Evolutionary conservation across 352 stramenopile species (phyloP).

Genomic region (Pythium apleroticum): DNA sequence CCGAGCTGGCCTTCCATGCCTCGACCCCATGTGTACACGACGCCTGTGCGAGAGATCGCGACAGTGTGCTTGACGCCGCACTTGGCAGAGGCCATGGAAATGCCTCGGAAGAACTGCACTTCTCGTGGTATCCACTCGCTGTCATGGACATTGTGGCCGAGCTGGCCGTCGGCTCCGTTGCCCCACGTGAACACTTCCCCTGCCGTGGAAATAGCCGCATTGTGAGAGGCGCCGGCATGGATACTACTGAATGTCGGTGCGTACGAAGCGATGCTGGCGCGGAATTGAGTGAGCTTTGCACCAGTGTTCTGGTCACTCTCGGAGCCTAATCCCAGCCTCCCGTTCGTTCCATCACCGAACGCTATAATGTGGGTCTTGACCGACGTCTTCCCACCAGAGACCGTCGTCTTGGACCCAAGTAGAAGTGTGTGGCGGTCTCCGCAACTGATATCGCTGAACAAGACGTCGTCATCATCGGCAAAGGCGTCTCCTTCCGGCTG

Average conservation of each 20-base stretch:
- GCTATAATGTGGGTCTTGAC: constrained; percentile 48
- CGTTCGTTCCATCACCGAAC: constrained; percentile 73
- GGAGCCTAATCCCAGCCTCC: constrained; percentile 52
- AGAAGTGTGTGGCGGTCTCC: constrained; percentile 67
- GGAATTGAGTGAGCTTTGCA: constrained; percentile 42
- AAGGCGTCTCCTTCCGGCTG: constrained; percentile 12
- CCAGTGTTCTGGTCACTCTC: constrained; percentile 49
- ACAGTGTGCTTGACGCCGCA: constrained; percentile 54
- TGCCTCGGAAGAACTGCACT: constrained; percentile 44
- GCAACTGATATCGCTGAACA: constrained; percentile 67
- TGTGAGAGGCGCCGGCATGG: constrained; percentile 50
- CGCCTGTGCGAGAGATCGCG: constrained; percentile 40
- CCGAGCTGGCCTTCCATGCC: constrained; percentile 54
- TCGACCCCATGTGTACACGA: constrained; percentile 62
- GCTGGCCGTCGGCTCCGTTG: constrained; percentile 51
- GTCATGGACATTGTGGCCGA: constrained; percentile 43
- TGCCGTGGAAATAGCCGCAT: constrained; percentile 40
- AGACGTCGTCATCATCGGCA: constrained; percentile 27
- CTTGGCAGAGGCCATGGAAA: constrained; percentile 30
- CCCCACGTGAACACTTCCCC: constrained; percentile 74
- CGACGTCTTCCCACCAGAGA: constrained; percentile 2
- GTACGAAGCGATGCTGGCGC: constrained; percentile 9
- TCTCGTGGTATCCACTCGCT: constrained; percentile 66
- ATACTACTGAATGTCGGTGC: constrained; percentile 43
- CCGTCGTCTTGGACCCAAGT: constrained; percentile 24